Percentiles rank a stretch among this genome's conserved stretches.
These are phyloP conservation scores for Cladosporium oxysporum DNA, from an alignment of 2,329 filamentous ascomycete genomes.

Conservation along the genomic window DNA sequence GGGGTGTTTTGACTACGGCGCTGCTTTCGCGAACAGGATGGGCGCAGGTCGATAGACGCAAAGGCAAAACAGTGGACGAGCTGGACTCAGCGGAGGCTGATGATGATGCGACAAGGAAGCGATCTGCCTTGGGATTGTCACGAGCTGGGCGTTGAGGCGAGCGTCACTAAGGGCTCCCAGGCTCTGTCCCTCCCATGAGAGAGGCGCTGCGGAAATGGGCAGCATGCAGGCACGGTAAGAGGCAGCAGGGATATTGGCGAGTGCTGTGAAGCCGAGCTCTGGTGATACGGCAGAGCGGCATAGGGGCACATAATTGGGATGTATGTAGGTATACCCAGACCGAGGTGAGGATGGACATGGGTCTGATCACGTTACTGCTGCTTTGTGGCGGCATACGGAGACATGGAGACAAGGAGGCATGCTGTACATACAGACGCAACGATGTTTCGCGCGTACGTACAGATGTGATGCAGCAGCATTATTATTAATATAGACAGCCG, in stretches of 20 bases:
- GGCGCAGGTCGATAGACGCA: constrained; percentile 7
- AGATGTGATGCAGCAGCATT: not conserved
- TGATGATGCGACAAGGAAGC: not conserved
- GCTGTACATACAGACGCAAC: not conserved
- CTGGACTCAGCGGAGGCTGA: not conserved
- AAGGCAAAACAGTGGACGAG: constrained; percentile 17
- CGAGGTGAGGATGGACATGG: not conserved
- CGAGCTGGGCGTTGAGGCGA: not conserved
- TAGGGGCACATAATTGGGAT: not conserved
- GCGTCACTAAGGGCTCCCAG: not conserved
- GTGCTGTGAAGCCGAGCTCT: constrained; percentile 8
- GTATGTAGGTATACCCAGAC: constrained; percentile 1
- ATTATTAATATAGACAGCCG: not conserved
- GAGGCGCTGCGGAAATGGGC: constrained; percentile 15
- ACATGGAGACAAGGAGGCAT: not conserved
- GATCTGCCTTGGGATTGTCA: not conserved
- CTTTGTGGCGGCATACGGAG: not conserved
- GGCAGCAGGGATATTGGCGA: constrained; percentile 6
- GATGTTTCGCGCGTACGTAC: not conserved
- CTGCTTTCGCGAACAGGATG: constrained; percentile 12
- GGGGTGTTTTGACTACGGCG: constrained; percentile 10
- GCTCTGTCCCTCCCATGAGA: not conserved
- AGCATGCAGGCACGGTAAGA: constrained; percentile 8
- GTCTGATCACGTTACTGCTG: not conserved
- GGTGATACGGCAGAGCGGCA: constrained; percentile 16